Evolutionary conservation across 331 rosid species (phyloP), one percentile per base, ranked within the genome.

Genomic region (Stylosanthes scabra): DNA sequence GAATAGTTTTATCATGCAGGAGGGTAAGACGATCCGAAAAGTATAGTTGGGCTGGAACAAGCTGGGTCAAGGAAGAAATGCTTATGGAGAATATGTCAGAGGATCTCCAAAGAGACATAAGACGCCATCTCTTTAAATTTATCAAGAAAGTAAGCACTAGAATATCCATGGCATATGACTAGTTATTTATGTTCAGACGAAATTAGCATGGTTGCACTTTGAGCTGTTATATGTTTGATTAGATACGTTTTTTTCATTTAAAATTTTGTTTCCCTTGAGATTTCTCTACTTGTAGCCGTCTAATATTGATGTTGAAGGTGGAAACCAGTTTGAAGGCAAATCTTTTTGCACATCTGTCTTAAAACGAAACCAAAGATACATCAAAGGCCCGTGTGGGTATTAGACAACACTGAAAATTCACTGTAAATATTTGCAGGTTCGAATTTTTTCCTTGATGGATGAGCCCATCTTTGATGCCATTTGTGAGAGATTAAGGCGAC

Each of bases 61-160:
- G 96, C 78, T 96, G 97, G 0, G 97, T 89, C 59, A 86, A 89
- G 78, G 97, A 92, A 70, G 96, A 88, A 81, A 56, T 27, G 25
- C 90, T 89, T 78, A 62, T 92, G 59, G 94, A 83, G 78, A 81
- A 84, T 77, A 77, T 90, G 77, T 94, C 96, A 2, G 97, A 92
- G 78, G 97, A 93, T 83, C 91, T 93, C 66, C 97, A 85, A 74
- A 86, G 89, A 54, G 93, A 89, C 71, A 91, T 91, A 78, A 84
- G 96, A 69, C 96, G 94, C 9, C 97, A 93, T 86, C 94, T 93
- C 61, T 93, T 89, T 75, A 85, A 70, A 75, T 88, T 89, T 68
- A 74, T 91, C 57, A 89, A 81, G 66, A 93, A 91, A 47, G 98
- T 89, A 71, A 72, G 92, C 29, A 11, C 74, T 68, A 31, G 13